phyloP scores from a whole-genome alignment of 2,329 filamentous ascomycete genomes.

The Alternaria arborescens region DNA sequence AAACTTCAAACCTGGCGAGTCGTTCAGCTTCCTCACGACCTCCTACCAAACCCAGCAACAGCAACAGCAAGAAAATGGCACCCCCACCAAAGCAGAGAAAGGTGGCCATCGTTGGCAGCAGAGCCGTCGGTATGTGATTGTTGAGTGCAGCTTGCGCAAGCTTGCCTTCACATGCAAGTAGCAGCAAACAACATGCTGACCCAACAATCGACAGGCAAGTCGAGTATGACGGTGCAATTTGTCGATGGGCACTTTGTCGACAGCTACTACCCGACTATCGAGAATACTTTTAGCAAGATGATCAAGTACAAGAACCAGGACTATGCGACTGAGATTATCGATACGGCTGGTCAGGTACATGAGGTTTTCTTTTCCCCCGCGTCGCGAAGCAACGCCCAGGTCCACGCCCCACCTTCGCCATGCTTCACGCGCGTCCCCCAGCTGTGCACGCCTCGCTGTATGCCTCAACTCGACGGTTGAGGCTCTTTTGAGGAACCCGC shows the following conservation, averaged over 20 bases:
- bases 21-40: constrained; percentile 27
- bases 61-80: constrained; percentile 61
- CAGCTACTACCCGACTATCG: constrained; percentile 98
- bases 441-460: background rate
- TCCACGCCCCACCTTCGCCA: constrained; percentile 24
- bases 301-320: constrained; percentile 94
- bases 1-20: constrained; percentile 34
- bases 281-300: constrained; percentile 97
- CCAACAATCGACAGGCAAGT: constrained; percentile 75
- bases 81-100: constrained; percentile 83
- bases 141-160: constrained; percentile 18
- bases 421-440: constrained; percentile 7
- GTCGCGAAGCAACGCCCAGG: constrained; percentile 20
- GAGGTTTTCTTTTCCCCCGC: constrained; percentile 31
- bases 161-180: constrained; percentile 22
- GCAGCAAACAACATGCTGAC: constrained; percentile 24
- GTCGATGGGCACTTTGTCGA: constrained; percentile 99
- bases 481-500: constrained; percentile 20
- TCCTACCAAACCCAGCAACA: constrained; percentile 25
- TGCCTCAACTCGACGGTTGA: background rate
- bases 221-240: constrained; percentile 94
- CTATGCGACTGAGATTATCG: constrained; percentile 95
- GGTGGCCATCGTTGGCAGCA: constrained; percentile 93
- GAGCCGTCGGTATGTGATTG: constrained; percentile 77
- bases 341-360: constrained; percentile 90